Base-by-base conservation (phyloP, 306 rosid species). In the Acacia acuminata region DNA sequence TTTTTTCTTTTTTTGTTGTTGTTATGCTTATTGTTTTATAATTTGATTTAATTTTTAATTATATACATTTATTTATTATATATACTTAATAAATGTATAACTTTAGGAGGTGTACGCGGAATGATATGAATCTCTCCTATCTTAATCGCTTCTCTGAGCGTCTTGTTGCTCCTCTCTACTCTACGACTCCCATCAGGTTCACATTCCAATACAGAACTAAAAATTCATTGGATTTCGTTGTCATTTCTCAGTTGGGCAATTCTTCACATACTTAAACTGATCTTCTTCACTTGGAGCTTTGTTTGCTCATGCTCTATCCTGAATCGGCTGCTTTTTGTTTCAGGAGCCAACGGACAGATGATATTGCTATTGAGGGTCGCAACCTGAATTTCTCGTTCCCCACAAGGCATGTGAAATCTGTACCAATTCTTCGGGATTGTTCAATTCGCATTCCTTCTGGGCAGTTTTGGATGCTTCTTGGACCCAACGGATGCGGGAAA, bases 391-490 rank as follows among this genome's bases (percentile, higher is more conserved):
- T 88, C 85, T 93, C 97, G 1, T 87, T 90, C 84, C 60, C 82
- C 4, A 73, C 86, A 0, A 88, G 80, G 82, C 94, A 90, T 75
- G 88, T 84, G 3, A 84, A 88, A 9, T 64, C 53, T 73, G 83
- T 88, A 10, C 91, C 84, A 2, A 88, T 87, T 87, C 97, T 93
- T 67, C 85, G 82, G 80, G 94, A 91, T 87, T 93, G 97, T 64
- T 86, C 97, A 2, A 66, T 93, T 82, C 88, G 88, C 80, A 89
- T 93, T 81, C 96, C 97, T 81, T 86, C 90, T 27, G 96, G 96
- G 15, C 91, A 93, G 82, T 93, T 93, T 66, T 93, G 97, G 97
- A 93, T 93, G 97, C 96, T 93, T 81, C 96, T 93, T 81, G 97
- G 97, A 75, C 94, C 97, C 74, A 93, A 93, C 77, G 97, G 97